Percentiles rank a stretch among this genome's conserved stretches.
Evolutionary conservation across 495 filamentous ascomycete genomes (phyloP).

Genomic region (Aspergillus avenaceus): DNA sequence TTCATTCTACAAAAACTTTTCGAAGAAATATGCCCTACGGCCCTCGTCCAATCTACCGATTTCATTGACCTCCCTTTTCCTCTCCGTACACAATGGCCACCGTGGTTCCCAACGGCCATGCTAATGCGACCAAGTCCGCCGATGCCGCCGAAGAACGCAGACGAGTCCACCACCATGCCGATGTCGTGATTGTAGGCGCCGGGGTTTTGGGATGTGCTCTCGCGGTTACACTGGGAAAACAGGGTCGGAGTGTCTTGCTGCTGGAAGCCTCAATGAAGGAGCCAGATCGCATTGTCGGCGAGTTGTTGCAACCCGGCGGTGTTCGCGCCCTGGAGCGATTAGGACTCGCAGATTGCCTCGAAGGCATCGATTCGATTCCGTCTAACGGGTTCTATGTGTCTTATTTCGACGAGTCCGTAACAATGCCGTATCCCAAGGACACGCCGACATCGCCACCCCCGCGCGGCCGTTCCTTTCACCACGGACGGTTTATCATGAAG

Average conservation of each 20-base stretch:
- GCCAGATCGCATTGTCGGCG: slow-evolving; percentile 94
- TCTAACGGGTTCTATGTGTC: slow-evolving; percentile 84
- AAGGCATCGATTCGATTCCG: slow-evolving; percentile 80
- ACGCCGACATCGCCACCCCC: slow-evolving; percentile 37
- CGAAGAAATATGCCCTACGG: slow-evolving; percentile 15
- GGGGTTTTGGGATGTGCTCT: slow-evolving; percentile 86
- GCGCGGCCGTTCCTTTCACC: slow-evolving; percentile 72
- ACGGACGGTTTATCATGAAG: slow-evolving; percentile 77
- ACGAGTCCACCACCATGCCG: slow-evolving; percentile 53
- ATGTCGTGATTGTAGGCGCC: slow-evolving; percentile 86
- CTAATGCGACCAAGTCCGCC: slow-evolving; percentile 13
- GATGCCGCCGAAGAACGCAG: slow-evolving; percentile 37
- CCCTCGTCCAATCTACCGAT: slow-evolving; percentile 3
- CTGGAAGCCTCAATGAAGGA: slow-evolving; percentile 87
- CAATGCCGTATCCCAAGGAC: slow-evolving; percentile 64
- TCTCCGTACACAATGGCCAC: slow-evolving; percentile 19
- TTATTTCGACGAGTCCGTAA: slow-evolving; percentile 74
- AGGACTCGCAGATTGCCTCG: slow-evolving; percentile 76
- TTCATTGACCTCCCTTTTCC: slow-evolving; percentile 8
- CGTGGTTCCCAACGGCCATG: slow-evolving; percentile 25
- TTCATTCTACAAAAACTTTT: slow-evolving; percentile 5
- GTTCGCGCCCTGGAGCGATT: slow-evolving; percentile 75
- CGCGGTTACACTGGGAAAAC: slow-evolving; percentile 79
- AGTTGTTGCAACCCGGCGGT: slow-evolving; percentile 91
- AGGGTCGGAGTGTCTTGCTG: slow-evolving; percentile 87